A percentile compares a stretch with the other conserved stretches of the same genome.
These are phyloP conservation scores for Coemansia sp. DNA, from an alignment of 192 early-diverging fungal genomes.

Conservation along the genomic window DNA sequence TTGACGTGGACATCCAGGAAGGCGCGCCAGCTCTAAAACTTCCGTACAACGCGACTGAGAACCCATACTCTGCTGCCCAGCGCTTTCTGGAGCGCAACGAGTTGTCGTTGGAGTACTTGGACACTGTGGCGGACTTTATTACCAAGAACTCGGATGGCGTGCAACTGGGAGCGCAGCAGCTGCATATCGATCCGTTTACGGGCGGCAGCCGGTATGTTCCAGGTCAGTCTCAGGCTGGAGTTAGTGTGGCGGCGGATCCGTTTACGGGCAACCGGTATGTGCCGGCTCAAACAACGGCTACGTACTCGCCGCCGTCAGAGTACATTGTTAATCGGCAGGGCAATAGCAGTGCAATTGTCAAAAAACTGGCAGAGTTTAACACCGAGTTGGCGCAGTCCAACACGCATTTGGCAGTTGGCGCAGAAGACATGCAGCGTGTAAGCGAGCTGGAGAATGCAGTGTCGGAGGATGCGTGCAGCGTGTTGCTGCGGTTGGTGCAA, in stretches of 20 bases:
- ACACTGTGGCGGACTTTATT: conserved; percentile 95
- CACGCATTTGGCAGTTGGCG: conserved; percentile 11
- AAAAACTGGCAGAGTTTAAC: conserved; percentile 75
- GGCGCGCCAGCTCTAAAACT: conserved; percentile 81
- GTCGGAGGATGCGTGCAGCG: not conserved
- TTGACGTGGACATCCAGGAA: conserved; percentile 92
- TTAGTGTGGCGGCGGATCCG: conserved; percentile 11
- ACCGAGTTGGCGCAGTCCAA: conserved; percentile 40
- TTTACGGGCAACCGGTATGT: conserved; percentile 60
- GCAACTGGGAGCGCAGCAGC: conserved; percentile 14
- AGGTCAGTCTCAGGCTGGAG: conserved; percentile 5
- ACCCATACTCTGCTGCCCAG: conserved; percentile 92
- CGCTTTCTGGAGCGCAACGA: conserved; percentile 80
- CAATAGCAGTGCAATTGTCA: conserved; percentile 67
- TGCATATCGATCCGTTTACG: conserved; percentile 35
- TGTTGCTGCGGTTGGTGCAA: not conserved
- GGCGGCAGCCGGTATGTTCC: conserved; percentile 66
- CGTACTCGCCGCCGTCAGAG: conserved; percentile 25
- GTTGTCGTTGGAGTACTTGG: conserved; percentile 78
- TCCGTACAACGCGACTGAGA: conserved; percentile 89
- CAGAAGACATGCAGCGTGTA: not conserved
- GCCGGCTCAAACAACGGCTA: conserved; percentile 25
- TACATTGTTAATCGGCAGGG: conserved; percentile 69
- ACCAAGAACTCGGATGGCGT: conserved; percentile 72
- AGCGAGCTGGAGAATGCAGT: not conserved